These are phyloP conservation scores for Xylaria hypoxylon DNA, from an alignment of 2,329 filamentous ascomycete species.

Conservation along the genomic window DNA sequence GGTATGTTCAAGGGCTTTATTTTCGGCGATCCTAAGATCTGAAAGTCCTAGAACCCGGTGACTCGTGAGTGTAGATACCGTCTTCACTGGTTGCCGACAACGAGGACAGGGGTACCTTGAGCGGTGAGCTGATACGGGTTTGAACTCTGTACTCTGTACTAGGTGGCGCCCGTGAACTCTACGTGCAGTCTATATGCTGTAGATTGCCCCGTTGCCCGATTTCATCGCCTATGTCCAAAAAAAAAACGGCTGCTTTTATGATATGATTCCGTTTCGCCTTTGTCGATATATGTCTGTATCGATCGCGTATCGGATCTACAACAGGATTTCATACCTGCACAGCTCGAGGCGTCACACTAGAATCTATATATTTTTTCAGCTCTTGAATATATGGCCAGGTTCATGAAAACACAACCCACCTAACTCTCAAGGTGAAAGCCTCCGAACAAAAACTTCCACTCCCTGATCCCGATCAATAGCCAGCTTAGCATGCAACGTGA, in stretches of 20 bases:
- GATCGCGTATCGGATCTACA: not conserved
- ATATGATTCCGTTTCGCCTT: not conserved
- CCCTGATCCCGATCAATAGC: slow-evolving; percentile 24
- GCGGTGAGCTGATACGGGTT: slow-evolving; percentile 16
- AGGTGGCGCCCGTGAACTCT: not conserved
- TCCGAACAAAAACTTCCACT: slow-evolving; percentile 1
- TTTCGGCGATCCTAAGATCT: slow-evolving; percentile 13
- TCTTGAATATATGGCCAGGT: not conserved
- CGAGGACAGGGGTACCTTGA: slow-evolving; percentile 16
- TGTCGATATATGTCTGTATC: slow-evolving; percentile 2
- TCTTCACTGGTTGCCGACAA: slow-evolving; percentile 28
- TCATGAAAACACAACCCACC: not conserved
- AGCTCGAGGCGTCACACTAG: not conserved
- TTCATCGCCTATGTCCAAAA: not conserved
- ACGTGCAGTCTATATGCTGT: not conserved
- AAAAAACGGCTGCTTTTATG: slow-evolving; percentile 1
- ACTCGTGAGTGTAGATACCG: not conserved
- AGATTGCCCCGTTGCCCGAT: slow-evolving; percentile 3
- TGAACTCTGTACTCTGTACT: not conserved
- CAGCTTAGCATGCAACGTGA: slow-evolving; percentile 12
- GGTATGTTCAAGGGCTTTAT: slow-evolving; percentile 1
- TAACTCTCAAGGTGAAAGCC: not conserved
- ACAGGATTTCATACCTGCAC: not conserved
- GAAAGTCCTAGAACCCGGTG: slow-evolving; percentile 10
- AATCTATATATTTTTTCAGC: slow-evolving; percentile 13